phyloP scores from a whole-genome alignment of 176 grass and related monocot species.

The Thalia dealbata region DNA sequence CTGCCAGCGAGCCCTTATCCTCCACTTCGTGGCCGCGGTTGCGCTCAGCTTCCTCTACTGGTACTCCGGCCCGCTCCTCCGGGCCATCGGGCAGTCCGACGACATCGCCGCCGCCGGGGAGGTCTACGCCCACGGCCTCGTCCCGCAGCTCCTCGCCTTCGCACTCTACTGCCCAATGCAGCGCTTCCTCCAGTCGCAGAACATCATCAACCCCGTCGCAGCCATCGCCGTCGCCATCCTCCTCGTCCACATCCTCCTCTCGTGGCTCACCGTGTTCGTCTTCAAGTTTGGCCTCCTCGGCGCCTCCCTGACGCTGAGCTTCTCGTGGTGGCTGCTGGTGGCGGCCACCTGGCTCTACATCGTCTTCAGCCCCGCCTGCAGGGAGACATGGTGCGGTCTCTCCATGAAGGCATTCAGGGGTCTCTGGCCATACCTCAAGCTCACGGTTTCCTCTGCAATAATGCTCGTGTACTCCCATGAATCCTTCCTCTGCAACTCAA shows the following conservation, averaged over 20 bases:
- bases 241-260: constrained; percentile 22
- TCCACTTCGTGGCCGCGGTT: constrained; percentile 23
- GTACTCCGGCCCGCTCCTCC: constrained; percentile 25
- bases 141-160: constrained; percentile 12
- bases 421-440: constrained; percentile 25
- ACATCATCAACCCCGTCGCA: constrained; percentile 31
- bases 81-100: constrained; percentile 20
- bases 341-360: constrained; percentile 14
- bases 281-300: constrained; percentile 22
- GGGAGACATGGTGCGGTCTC: constrained; percentile 23
- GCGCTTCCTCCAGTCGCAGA: constrained; percentile 32
- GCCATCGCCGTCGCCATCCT: constrained; percentile 15
- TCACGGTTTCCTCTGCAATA: constrained; percentile 35
- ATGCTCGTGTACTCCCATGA: constrained; percentile 70
- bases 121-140: constrained; percentile 1
- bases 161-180: constrained; percentile 28
- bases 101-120: background rate
- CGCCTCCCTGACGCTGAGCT: constrained; percentile 12
- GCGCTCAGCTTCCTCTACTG: constrained; percentile 18
- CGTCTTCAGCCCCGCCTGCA: constrained; percentile 19
- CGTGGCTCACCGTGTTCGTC: constrained; percentile 18
- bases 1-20: constrained; percentile 23
- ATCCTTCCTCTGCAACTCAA: background rate
- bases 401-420: constrained; percentile 21
- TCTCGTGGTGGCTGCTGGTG: constrained; percentile 24